These are phyloP conservation scores for Vitis amurensis DNA, from an alignment of 164 flowering plant genomes.

Conservation along the genomic window DNA sequence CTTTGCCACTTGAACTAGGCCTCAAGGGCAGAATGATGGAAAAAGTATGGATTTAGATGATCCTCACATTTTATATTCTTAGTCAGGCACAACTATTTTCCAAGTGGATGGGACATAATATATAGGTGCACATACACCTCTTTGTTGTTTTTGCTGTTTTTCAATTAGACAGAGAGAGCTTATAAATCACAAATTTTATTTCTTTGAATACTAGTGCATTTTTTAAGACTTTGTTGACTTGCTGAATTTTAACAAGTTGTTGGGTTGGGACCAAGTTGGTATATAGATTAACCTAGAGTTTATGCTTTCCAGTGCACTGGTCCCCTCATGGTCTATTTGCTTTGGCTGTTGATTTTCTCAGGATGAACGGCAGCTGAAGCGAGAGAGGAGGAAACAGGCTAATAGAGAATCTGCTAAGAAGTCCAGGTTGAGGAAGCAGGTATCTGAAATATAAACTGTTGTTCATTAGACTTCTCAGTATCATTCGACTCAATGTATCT, in stretches of 20 bases:
- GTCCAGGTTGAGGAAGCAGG: slow-evolving; percentile 30
- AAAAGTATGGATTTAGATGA: no score
- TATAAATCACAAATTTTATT: no score
- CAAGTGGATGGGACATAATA: no score
- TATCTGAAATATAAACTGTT: background rate
- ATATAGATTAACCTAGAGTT: background rate
- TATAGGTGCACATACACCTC: no score
- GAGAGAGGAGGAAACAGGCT: slow-evolving; percentile 26
- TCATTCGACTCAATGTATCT: no score
- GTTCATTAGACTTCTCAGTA: background rate
- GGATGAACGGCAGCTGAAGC: slow-evolving; percentile 22
- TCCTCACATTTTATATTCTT: no score
- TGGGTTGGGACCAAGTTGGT: background rate
- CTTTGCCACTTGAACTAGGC: no score
- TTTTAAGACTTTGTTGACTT: background rate
- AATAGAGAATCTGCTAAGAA: slow-evolving; percentile 27
- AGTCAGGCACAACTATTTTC: no score
- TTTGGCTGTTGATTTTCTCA: slow-evolving; percentile 1
- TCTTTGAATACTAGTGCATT: no score
- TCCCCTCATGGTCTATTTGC: background rate
- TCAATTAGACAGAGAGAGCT: no score
- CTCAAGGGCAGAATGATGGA: no score
- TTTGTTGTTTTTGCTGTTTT: no score
- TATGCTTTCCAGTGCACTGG: background rate
- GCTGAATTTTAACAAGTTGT: background rate